Evolutionary conservation across 768 basidiomycete genomes (phyloP).

Genomic region (Calocera viscosa): DNA sequence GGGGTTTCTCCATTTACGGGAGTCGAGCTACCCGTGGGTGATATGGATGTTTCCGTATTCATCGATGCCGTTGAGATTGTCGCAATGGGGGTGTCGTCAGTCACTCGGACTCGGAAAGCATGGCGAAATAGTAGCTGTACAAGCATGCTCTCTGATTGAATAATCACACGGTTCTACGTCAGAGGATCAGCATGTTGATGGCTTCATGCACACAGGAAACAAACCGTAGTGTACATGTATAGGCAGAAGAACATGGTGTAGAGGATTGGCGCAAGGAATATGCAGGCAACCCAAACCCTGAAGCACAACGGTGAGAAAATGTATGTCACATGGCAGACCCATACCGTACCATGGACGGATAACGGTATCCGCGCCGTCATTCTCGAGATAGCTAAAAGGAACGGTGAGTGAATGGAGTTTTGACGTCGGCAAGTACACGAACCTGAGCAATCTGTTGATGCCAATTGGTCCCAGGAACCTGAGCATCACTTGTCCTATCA

Average conservation of each 20-base stretch:
- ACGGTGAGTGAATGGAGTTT: too few species aligned
- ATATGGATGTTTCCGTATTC: too few species aligned
- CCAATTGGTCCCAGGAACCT: slow-evolving; percentile 24
- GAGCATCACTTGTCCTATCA: slow-evolving; percentile 16
- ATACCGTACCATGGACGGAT: slow-evolving; percentile 57
- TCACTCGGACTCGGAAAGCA: slow-evolving; percentile 56
- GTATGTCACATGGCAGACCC: too few species aligned
- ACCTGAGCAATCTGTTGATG: slow-evolving; percentile 25
- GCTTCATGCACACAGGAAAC: too few species aligned
- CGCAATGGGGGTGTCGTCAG: slow-evolving; percentile 39
- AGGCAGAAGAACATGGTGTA: slow-evolving; percentile 37
- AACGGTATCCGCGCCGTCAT: slow-evolving; percentile 34
- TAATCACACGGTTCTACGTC: slow-evolving; percentile 35
- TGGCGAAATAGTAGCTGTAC: slow-evolving; percentile 72
- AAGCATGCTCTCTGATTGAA: slow-evolving; percentile 41
- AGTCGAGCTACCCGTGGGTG: neutral
- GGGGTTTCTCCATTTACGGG: too few species aligned
- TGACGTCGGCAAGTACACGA: too few species aligned
- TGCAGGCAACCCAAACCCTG: slow-evolving; percentile 52
- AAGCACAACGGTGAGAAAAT: too few species aligned
- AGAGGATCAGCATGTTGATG: too few species aligned
- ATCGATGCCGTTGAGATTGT: too few species aligned
- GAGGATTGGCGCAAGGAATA: slow-evolving; percentile 24
- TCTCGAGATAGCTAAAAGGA: slow-evolving; percentile 43
- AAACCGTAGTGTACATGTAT: too few species aligned